Conservation (phyloP, 2,329 filamentous ascomycete species). For the Simplicillium aogashimaense region DNA sequence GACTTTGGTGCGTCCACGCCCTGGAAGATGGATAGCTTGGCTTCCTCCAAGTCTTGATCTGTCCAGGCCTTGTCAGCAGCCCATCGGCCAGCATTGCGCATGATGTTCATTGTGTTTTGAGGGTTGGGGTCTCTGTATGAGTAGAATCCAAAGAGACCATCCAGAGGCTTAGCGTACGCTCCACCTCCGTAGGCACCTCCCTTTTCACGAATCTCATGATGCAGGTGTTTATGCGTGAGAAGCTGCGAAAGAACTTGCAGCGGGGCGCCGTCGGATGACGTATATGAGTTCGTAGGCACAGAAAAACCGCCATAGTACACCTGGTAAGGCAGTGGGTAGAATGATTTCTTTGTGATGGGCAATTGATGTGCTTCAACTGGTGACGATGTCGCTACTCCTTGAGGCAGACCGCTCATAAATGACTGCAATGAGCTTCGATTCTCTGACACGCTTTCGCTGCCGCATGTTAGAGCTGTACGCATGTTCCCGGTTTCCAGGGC, state of each 20-base stretch:
- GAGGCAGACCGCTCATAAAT: slow-evolving; percentile 47
- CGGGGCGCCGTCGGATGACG: slow-evolving; percentile 61
- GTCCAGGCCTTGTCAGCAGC: slow-evolving; percentile 75
- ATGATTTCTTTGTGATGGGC: slow-evolving; percentile 56
- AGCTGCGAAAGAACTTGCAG: slow-evolving; percentile 85
- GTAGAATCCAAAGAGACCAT: slow-evolving; percentile 88
- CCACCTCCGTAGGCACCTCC: slow-evolving; percentile 93
- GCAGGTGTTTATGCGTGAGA: slow-evolving; percentile 90
- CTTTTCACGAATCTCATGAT: slow-evolving; percentile 96
- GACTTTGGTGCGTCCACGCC: slow-evolving; percentile 78
- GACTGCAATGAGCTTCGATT: slow-evolving; percentile 63
- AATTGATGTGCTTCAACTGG: slow-evolving; percentile 22
- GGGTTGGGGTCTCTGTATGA: slow-evolving; percentile 96
- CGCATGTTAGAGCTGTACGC: slow-evolving; percentile 79
- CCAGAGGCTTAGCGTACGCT: slow-evolving; percentile 69
- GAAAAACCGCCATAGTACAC: slow-evolving; percentile 88
- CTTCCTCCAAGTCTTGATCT: slow-evolving; percentile 81
- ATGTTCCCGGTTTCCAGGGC: slow-evolving; percentile 61
- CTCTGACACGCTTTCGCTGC: slow-evolving; percentile 55
- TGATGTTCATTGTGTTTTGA: slow-evolving; percentile 75
- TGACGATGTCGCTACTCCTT: slow-evolving; percentile 35
- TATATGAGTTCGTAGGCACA: slow-evolving; percentile 76
- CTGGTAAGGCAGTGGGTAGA: slow-evolving; percentile 93
- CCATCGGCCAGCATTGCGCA: slow-evolving; percentile 74
- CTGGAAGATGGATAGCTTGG: slow-evolving; percentile 93